A percentile compares a stretch with the other conserved stretches of the same genome.
phyloP scores from a whole-genome alignment of 1,284 basidiomycete species.

The Rhizoctonia solani region DNA sequence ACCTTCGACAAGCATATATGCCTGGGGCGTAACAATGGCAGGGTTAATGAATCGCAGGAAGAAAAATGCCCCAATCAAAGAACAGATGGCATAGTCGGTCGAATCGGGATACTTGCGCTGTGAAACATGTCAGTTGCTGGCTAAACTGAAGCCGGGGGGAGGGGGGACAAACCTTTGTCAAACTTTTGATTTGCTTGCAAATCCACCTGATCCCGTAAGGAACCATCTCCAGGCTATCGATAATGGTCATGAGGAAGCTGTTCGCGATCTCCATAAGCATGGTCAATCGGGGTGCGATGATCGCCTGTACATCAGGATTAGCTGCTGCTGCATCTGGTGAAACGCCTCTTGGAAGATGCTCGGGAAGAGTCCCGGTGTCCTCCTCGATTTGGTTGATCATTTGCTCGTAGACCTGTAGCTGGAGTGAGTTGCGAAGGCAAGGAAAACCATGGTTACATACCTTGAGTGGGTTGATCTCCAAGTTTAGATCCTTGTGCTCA shows the following conservation, averaged over 20 bases:
- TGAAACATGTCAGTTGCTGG: background rate
- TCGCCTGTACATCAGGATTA: conserved; percentile 93
- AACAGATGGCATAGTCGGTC: conserved; percentile 96
- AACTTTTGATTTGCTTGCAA: conserved; percentile 96
- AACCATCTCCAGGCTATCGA: conserved; percentile 95
- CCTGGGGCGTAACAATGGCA: conserved; percentile 99
- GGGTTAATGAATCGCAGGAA: conserved; percentile 99
- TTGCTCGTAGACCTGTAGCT: conserved; percentile 85
- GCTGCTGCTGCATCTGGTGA: conserved; percentile 91
- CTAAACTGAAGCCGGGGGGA: background rate
- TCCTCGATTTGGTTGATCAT: conserved; percentile 99
- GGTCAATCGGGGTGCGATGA: conserved; percentile 92
- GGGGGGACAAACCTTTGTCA: conserved; percentile 74
- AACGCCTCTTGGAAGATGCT: conserved; percentile 89
- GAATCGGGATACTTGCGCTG: conserved; percentile 98
- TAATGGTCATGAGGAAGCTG: conserved; percentile 95
- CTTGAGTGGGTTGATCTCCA: conserved; percentile 99
- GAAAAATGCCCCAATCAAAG: conserved; percentile 98
- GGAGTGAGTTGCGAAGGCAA: background rate
- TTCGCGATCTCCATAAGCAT: conserved; percentile 99
- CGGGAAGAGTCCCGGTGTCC: conserved; percentile 87
- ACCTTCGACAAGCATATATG: conserved; percentile 98
- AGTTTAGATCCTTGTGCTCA: conserved; percentile 96
- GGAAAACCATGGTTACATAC: conserved; percentile 50
- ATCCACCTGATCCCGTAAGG: conserved; percentile 99